phyloP scores from a whole-genome alignment of 2,329 filamentous ascomycete species.

The Diaporthe ampelina region DNA sequence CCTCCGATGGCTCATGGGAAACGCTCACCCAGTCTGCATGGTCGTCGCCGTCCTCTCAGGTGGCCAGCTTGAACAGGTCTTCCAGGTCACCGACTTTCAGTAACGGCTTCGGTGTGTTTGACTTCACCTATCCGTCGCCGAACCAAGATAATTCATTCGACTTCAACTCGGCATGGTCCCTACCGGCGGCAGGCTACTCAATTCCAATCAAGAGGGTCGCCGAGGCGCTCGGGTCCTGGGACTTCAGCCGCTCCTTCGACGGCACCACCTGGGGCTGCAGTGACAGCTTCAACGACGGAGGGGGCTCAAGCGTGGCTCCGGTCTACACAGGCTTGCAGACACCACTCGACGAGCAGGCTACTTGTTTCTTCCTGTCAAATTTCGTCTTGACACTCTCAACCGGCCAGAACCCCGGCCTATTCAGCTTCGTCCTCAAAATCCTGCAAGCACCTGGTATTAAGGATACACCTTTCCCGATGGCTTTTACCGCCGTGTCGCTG shows the following conservation, averaged over 20 bases:
- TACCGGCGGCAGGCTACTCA: slow-evolving; percentile 11
- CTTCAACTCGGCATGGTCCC: slow-evolving; percentile 30
- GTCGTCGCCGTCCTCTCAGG: slow-evolving; percentile 18
- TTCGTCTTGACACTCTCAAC: slow-evolving; percentile 44
- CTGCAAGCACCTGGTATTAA: slow-evolving; percentile 42
- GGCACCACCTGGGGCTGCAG: slow-evolving; percentile 27
- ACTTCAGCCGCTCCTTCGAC: slow-evolving; percentile 36
- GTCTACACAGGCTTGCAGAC: slow-evolving; percentile 40
- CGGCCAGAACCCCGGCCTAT: slow-evolving; percentile 42
- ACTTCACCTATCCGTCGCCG: slow-evolving; percentile 11
- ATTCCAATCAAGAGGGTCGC: slow-evolving; percentile 23
- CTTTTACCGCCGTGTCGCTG: slow-evolving; percentile 45
- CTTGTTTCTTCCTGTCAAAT: slow-evolving; percentile 46
- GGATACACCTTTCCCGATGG: slow-evolving; percentile 44
- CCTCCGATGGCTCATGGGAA: slow-evolving; percentile 29
- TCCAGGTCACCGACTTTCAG: slow-evolving; percentile 6
- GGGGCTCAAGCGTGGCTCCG: background rate
- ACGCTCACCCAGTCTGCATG: slow-evolving; percentile 23
- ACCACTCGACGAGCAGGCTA: slow-evolving; percentile 46
- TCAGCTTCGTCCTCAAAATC: slow-evolving; percentile 45
- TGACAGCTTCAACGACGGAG: background rate
- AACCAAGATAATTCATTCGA: slow-evolving; percentile 18
- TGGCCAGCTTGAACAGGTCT: slow-evolving; percentile 2
- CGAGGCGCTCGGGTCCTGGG: slow-evolving; percentile 20
- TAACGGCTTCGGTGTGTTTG: background rate